These are phyloP conservation scores for Russula olivacea DNA, from an alignment of 768 basidiomycete species.

Conservation along the genomic window DNA sequence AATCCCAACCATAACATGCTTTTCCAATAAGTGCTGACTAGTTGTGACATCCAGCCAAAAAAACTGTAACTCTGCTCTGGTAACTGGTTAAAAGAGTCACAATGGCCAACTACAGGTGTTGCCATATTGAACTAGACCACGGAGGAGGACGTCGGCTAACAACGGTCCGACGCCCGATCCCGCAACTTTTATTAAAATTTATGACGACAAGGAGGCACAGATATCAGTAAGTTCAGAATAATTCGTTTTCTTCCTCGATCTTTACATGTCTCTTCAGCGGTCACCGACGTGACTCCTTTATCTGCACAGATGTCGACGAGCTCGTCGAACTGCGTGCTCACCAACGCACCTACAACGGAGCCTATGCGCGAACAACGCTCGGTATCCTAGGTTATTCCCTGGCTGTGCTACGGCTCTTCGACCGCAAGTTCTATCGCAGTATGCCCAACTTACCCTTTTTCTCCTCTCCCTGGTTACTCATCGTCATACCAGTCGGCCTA, in stretches of 20 bases:
- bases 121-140: too few species aligned
- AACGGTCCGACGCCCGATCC: neutral
- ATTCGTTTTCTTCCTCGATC: neutral
- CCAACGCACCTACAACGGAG: slow-evolving; percentile 77
- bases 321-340: slow-evolving; percentile 69
- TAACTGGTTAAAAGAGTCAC: too few species aligned
- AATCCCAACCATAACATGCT: too few species aligned
- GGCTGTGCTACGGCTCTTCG: slow-evolving; percentile 74
- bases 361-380: slow-evolving; percentile 71
- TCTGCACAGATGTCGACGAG: slow-evolving; percentile 33
- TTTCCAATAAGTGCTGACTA: too few species aligned
- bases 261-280: slow-evolving; percentile 26
- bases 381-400: slow-evolving; percentile 68
- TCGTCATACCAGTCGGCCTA: slow-evolving; percentile 42
- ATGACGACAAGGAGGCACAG: slow-evolving; percentile 1
- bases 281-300: slow-evolving; percentile 33
- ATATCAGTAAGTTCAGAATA: slow-evolving; percentile 7
- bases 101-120: too few species aligned
- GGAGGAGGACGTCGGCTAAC: neutral
- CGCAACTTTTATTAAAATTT: too few species aligned
- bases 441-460: slow-evolving; percentile 29
- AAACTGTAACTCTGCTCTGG: too few species aligned
- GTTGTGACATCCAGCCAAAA: too few species aligned
- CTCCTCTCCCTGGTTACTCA: neutral
- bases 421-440: slow-evolving; percentile 68